phyloP scores from a whole-genome alignment of 306 rosid genomes.

The Malus asiatica region DNA sequence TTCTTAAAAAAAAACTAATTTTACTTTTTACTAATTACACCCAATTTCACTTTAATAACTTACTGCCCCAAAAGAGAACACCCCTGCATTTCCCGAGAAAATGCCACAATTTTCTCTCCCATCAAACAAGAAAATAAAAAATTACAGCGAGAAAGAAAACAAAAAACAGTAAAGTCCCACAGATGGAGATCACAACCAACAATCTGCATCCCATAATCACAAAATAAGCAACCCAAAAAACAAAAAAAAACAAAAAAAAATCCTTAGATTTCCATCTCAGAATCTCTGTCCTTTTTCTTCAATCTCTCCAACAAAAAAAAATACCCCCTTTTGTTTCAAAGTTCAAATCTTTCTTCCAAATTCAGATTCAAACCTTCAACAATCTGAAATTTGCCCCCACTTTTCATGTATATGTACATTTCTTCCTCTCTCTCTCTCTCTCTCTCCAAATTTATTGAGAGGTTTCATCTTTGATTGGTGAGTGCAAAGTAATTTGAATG shows the following conservation, averaged over 20 bases:
- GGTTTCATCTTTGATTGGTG: slow-evolving; percentile 6
- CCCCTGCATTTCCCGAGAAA: slow-evolving; percentile 34
- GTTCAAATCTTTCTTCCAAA: background rate
- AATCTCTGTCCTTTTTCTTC: background rate
- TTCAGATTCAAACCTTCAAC: slow-evolving; percentile 3
- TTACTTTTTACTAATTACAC: background rate
- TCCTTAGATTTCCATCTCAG: slow-evolving; percentile 23
- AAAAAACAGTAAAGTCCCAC: slow-evolving; percentile 12
- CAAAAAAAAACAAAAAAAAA: too few species aligned
- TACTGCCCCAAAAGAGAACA: slow-evolving; percentile 16
- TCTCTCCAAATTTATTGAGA: background rate
- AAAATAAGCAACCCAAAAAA: background rate
- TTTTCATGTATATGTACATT: background rate
- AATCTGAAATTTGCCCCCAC: background rate
- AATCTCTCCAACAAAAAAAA: background rate
- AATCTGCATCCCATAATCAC: background rate
- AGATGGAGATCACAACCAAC: slow-evolving; percentile 30
- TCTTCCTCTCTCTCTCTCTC: background rate
- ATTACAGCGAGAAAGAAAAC: background rate
- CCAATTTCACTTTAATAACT: background rate
- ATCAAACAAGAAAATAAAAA: slow-evolving; percentile 13
- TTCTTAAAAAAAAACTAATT: background rate
- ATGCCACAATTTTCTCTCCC: slow-evolving; percentile 31
- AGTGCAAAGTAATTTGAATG: background rate
- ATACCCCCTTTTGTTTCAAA: background rate